Evolutionary conservation across 768 basidiomycete genomes (phyloP).

Genomic region (Termitomyces titanicus): DNA sequence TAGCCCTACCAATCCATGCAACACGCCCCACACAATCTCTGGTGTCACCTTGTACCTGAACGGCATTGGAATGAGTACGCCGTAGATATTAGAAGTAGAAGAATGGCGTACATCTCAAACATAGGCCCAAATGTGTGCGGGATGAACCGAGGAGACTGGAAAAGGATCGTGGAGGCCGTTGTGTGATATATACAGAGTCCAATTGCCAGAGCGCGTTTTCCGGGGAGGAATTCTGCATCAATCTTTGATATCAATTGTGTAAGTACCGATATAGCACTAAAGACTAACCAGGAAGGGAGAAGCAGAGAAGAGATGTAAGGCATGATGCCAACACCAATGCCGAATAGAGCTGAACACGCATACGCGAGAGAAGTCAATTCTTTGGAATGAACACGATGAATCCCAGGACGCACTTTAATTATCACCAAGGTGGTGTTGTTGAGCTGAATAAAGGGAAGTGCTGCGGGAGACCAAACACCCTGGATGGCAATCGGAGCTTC

Average conservation of each 20-base stretch:
- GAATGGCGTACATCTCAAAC: slow-evolving; percentile 54
- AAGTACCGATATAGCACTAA: background rate
- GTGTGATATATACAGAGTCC: slow-evolving; percentile 75
- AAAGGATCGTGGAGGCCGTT: slow-evolving; percentile 68
- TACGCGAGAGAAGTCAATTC: background rate
- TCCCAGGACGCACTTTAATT: slow-evolving; percentile 53
- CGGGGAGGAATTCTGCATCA: slow-evolving; percentile 70
- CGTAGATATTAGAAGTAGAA: background rate
- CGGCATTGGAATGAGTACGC: slow-evolving; percentile 1
- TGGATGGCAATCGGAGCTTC: slow-evolving; percentile 78
- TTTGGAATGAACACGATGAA: background rate
- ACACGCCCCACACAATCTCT: slow-evolving; percentile 66
- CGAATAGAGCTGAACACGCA: slow-evolving; percentile 62
- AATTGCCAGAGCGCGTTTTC: slow-evolving; percentile 80
- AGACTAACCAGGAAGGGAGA: slow-evolving; percentile 63
- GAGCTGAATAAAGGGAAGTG: slow-evolving; percentile 72
- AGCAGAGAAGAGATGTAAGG: slow-evolving; percentile 59
- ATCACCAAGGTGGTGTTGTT: slow-evolving; percentile 80
- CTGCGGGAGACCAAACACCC: slow-evolving; percentile 59
- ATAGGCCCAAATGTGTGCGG: slow-evolving; percentile 63
- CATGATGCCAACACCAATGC: slow-evolving; percentile 60
- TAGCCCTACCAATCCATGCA: slow-evolving; percentile 70
- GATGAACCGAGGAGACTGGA: slow-evolving; percentile 76
- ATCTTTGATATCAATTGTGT: background rate
- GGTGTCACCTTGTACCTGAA: slow-evolving; percentile 62